Conservation (phyloP, 2,329 filamentous ascomycete species). For the Orbilia quercus region DNA sequence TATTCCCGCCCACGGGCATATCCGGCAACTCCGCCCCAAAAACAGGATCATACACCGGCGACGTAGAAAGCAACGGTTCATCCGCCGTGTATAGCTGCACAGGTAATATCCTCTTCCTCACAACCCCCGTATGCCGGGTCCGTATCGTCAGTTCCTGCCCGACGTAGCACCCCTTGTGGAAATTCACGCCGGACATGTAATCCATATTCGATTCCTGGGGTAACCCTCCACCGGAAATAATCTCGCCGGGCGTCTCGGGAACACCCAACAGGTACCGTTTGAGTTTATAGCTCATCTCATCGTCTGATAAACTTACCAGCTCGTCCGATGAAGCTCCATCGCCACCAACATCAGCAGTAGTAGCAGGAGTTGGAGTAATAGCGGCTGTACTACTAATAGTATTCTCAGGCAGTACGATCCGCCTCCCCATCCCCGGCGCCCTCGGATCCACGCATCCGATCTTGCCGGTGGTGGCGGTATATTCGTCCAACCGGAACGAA, state of each 20-base stretch:
- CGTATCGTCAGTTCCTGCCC: slow-evolving; percentile 97
- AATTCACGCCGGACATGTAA: slow-evolving; percentile 85
- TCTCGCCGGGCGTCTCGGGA: slow-evolving; percentile 84
- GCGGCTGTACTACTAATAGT: slow-evolving; percentile 37
- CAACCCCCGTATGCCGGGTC: slow-evolving; percentile 91
- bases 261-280: slow-evolving; percentile 83
- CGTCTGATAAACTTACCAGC: slow-evolving; percentile 60
- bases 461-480: too few relatives aligned
- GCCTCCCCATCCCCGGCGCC: slow-evolving; percentile 69
- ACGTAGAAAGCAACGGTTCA: slow-evolving; percentile 52
- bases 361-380: slow-evolving; percentile 46
- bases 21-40: slow-evolving; percentile 47
- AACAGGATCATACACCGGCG: slow-evolving; percentile 44
- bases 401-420: slow-evolving; percentile 65
- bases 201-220: slow-evolving; percentile 93
- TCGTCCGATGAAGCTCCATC: too few relatives aligned
- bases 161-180: slow-evolving; percentile 95
- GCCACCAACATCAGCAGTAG: too few relatives aligned
- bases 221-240: slow-evolving; percentile 76
- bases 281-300: slow-evolving; percentile 75
- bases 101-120: slow-evolving; percentile 88
- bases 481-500: slow-evolving; percentile 38
- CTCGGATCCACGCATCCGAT: slow-evolving; percentile 66
- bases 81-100: slow-evolving; percentile 74
- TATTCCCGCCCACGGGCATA: slow-evolving; percentile 66